Conservation (phyloP, 345 rosid species). For the Brassica nigra region DNA sequence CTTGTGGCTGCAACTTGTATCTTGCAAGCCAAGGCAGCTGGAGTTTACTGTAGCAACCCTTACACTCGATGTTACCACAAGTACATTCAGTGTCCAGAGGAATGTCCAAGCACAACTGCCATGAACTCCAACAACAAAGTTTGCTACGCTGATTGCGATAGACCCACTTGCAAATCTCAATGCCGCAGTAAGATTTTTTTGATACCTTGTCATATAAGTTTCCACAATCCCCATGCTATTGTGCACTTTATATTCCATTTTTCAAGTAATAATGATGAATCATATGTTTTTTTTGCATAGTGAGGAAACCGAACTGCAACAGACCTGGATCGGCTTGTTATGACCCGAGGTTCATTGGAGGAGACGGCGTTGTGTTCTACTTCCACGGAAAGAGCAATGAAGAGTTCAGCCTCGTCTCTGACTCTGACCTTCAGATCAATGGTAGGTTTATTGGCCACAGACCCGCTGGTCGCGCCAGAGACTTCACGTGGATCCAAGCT, state of each 20-base stretch:
- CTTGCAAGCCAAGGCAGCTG: constrained; percentile 42
- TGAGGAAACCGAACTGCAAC: constrained; percentile 31
- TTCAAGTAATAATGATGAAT: not conserved
- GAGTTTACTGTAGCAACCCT: constrained; percentile 39
- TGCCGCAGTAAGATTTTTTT: constrained; percentile 38
- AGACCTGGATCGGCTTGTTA: not conserved
- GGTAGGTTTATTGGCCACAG: not conserved
- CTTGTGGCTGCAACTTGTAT: constrained; percentile 35
- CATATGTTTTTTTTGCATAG: constrained; percentile 15
- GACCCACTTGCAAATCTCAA: constrained; percentile 43
- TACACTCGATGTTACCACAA: constrained; percentile 37
- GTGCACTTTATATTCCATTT: not conserved
- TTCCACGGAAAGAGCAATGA: not conserved
- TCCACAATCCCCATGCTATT: not conserved
- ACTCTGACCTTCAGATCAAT: not conserved
- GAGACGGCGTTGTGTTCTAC: not conserved
- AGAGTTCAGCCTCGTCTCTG: not conserved
- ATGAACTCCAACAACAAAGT: constrained; percentile 40
- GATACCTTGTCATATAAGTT: not conserved
- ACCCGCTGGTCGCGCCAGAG: not conserved
- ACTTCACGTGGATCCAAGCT: not conserved
- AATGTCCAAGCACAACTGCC: constrained; percentile 40
- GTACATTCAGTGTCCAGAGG: constrained; percentile 37
- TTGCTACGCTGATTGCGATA: constrained; percentile 43
- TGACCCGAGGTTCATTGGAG: not conserved